Percentiles rank a stretch among this genome's conserved stretches.
phyloP scores from a whole-genome alignment of 2,329 filamentous ascomycete genomes.

The Chrysoporthe deuterocubensis region DNA sequence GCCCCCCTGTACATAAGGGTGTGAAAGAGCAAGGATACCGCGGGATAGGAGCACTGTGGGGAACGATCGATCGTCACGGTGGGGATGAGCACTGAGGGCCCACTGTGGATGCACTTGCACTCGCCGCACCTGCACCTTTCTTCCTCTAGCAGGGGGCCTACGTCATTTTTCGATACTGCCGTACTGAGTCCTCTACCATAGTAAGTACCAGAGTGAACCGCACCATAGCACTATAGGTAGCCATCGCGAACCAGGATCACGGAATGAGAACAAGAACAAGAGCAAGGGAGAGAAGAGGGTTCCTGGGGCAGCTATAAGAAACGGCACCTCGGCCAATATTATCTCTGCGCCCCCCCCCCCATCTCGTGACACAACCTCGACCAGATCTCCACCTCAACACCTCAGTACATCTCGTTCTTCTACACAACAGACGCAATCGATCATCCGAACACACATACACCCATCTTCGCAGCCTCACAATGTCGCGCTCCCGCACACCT shows the following conservation, averaged over 20 bases:
- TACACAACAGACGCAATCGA: background rate
- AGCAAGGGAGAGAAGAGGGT: background rate
- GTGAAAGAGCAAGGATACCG: background rate
- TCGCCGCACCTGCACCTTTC: background rate
- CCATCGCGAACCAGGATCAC: background rate
- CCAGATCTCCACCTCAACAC: conserved; percentile 4
- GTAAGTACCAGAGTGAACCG: background rate
- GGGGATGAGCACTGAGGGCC: conserved; percentile 2
- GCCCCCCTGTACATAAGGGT: too few relatives aligned
- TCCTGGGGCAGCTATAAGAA: conserved; percentile 5
- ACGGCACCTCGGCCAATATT: conserved; percentile 2
- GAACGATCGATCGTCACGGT: background rate
- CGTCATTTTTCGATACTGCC: conserved; percentile 3
- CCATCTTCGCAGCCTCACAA: conserved; percentile 35
- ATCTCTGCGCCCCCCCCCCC: background rate
- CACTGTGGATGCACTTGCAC: background rate
- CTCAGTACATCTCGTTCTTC: background rate
- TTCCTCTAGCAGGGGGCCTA: background rate
- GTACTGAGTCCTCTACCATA: too few relatives aligned
- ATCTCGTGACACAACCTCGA: background rate
- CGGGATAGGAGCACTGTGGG: background rate
- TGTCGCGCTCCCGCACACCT: conserved; percentile 54
- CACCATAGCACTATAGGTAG: background rate
- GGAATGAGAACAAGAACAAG: background rate
- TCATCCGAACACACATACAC: background rate